Evolutionary conservation across 805 yeast species (phyloP), one percentile per base, ranked within the genome.

Genomic region (Lipomyces orientalis): DNA sequence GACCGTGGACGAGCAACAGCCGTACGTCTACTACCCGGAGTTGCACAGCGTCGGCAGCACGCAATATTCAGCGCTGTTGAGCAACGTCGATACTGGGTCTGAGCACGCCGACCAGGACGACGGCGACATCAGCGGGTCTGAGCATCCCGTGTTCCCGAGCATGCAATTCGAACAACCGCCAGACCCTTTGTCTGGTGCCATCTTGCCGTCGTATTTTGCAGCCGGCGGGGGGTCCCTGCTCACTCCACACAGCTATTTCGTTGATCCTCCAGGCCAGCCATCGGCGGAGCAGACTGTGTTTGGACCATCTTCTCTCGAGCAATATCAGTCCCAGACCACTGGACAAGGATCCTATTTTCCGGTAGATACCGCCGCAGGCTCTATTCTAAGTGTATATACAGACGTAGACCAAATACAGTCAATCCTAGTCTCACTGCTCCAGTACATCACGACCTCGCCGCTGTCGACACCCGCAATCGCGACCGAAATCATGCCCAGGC

Each of bases 321-420:
- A 43, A 19, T 43, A 43, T 9, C 49, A 43, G 16, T n/a, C 19
- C 7, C 49, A 43, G 49, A 7, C 49, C 49, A 12, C 49, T 43
- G 19, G 19, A 9, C 49, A 43, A 43, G 49, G 16, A 43, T 43
- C 49, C 7, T 43, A 43, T 19, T 43, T 16, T n/a, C 49, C 49
- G 0, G 6, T 43, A 14, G 49, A 16, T 16, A 43, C 22, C 19
- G 49, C 19, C 3, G 6, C 49, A 43, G 16, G 14, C 49, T n/a
- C 49, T n/a, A 19, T 43, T 43, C 49, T 16, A 43, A 1, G 19
- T 16, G 19, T 6, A 4, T 43, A 43, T 43, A 22, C 60, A 10
- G 56, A 58, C 54, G 6, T 54, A 51, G 12, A 33, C 8, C 66
- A 58, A 54, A 16, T 58, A n/a, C 62, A 58, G 33, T 43, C 51